phyloP scores from a whole-genome alignment of 106 monocot genomes.

The Hemerocallis citrina region DNA sequence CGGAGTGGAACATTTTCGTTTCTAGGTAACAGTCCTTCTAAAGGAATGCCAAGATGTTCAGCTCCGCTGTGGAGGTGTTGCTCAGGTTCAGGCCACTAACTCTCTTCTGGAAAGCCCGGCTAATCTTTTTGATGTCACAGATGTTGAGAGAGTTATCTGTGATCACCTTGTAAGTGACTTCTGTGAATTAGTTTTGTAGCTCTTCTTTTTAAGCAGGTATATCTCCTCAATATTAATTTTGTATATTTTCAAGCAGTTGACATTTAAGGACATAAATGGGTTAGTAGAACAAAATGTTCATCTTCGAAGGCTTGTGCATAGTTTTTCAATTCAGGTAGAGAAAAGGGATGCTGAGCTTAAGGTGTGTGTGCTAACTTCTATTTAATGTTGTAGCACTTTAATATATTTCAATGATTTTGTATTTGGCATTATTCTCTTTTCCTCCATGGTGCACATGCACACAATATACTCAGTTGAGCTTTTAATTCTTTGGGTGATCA shows the following conservation, averaged over 20 bases:
- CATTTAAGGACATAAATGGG: slow-evolving; percentile 76
- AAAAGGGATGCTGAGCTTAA: slow-evolving; percentile 52
- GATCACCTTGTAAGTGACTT: slow-evolving; percentile 39
- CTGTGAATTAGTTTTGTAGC: not conserved
- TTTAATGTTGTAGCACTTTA: not conserved
- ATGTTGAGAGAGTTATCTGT: slow-evolving; percentile 17
- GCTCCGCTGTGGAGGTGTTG: slow-evolving; percentile 56
- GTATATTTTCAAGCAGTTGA: slow-evolving; percentile 39
- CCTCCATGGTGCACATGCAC: not conserved
- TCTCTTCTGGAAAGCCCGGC: slow-evolving; percentile 12
- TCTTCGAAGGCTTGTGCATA: slow-evolving; percentile 60
- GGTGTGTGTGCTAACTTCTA: slow-evolving; percentile 26
- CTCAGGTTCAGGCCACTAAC: slow-evolving; percentile 7
- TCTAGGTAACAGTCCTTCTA: slow-evolving; percentile 77
- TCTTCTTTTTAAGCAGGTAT: not conserved
- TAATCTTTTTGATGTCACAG: slow-evolving; percentile 13
- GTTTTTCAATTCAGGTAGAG: slow-evolving; percentile 38
- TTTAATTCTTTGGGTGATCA: slow-evolving; percentile 16
- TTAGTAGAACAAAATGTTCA: slow-evolving; percentile 85
- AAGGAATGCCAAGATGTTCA: slow-evolving; percentile 98
- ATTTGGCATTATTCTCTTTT: not conserved
- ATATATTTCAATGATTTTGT: too few species aligned
- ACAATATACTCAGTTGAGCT: slow-evolving; percentile 1
- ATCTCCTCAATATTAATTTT: not conserved
- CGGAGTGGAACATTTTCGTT: too few species aligned